These are phyloP conservation scores for Stylosanthes scabra DNA, from an alignment of 331 rosid species.

Conservation along the genomic window DNA sequence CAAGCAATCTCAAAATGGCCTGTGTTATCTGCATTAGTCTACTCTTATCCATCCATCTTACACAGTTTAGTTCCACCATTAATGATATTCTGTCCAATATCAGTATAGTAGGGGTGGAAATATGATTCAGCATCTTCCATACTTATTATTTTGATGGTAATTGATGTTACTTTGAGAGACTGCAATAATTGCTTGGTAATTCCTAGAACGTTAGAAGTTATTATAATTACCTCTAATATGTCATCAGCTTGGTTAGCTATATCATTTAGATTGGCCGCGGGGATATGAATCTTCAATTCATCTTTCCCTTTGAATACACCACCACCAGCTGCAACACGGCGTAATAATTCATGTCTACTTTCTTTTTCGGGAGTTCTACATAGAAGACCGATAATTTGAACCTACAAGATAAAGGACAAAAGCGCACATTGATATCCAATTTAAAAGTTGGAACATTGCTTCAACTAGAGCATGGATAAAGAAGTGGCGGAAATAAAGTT, in stretches of 20 bases:
- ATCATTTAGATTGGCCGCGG: conserved; percentile 88
- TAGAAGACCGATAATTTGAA: conserved; percentile 91
- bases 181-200: not conserved
- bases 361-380: conserved; percentile 92
- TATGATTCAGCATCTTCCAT: not conserved
- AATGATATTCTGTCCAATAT: conserved; percentile 13
- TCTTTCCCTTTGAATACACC: conserved; percentile 73
- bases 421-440: conserved; percentile 24
- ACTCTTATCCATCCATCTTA: conserved; percentile 9
- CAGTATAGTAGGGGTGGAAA: conserved; percentile 5
- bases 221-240: conserved; percentile 74
- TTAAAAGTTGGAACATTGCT: conserved; percentile 6
- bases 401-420: conserved; percentile 50
- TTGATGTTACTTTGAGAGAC: not conserved
- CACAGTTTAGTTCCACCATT: not conserved
- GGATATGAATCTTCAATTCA: conserved; percentile 77
- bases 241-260: conserved; percentile 99
- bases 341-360: conserved; percentile 85
- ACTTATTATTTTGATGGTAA: not conserved
- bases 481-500: conserved; percentile 31
- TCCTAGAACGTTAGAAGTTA: conserved; percentile 25
- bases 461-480: conserved; percentile 16
- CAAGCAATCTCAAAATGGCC: not conserved
- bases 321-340: conserved; percentile 96
- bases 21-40: not conserved